Conservation (phyloP, 805 yeast genomes). For the Metschnikowia gelsemii region DNA sequence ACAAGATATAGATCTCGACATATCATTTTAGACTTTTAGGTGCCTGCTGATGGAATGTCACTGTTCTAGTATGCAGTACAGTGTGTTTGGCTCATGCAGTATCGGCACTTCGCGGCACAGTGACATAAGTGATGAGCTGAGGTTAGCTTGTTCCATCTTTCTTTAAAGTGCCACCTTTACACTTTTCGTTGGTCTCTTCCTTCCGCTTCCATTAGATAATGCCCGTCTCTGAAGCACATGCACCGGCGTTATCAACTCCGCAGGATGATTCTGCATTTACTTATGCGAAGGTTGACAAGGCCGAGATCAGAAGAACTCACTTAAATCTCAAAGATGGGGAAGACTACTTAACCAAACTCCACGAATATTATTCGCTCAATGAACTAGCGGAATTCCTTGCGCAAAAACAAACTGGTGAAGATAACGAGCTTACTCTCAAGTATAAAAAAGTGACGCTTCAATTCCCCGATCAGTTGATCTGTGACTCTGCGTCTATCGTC, state of each 20-base stretch:
- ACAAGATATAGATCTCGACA: no score
- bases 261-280: slow-evolving; percentile 61
- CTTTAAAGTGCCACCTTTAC: no score
- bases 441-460: slow-evolving; percentile 72
- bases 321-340: slow-evolving; percentile 28
- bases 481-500: slow-evolving; percentile 74
- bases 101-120: not conserved
- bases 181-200: no score
- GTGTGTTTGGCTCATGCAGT: no score
- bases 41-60: no score
- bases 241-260: slow-evolving; percentile 74
- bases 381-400: slow-evolving; percentile 44
- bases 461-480: slow-evolving; percentile 79
- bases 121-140: slow-evolving; percentile 3
- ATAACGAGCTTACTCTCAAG: slow-evolving; percentile 19
- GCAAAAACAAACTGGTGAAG: slow-evolving; percentile 22
- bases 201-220: slow-evolving; percentile 3
- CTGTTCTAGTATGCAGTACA: no score
- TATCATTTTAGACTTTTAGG: no score
- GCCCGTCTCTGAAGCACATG: slow-evolving; percentile 27
- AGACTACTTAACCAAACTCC: slow-evolving; percentile 35
- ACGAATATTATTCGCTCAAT: slow-evolving; percentile 55
- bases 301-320: slow-evolving; percentile 25
- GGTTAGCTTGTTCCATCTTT: no score
- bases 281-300: slow-evolving; percentile 43